phyloP scores from a whole-genome alignment of 164 flowering plant species.

The Macadamia tetraphylla region DNA sequence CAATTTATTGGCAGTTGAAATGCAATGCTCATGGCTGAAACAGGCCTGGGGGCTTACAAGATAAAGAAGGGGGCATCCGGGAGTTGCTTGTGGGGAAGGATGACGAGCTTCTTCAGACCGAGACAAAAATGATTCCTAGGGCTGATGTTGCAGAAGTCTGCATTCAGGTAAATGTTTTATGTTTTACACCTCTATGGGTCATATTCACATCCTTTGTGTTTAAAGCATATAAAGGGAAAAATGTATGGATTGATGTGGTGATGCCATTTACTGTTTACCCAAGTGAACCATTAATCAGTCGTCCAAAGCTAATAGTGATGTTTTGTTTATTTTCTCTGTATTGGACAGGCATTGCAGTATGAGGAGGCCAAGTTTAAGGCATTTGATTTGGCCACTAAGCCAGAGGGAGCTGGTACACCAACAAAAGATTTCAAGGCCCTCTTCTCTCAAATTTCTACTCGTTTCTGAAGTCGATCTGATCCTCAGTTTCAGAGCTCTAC shows the following conservation, averaged over 20 bases:
- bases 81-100: constrained; percentile 89
- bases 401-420: constrained; percentile 84
- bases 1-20: background rate
- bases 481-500: background rate
- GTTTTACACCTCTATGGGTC: background rate
- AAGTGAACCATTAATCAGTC: background rate
- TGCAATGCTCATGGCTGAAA: constrained; percentile 1
- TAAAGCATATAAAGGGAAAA: too few species aligned
- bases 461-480: constrained; percentile 39
- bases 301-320: background rate
- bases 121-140: constrained; percentile 65
- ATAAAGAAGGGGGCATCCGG: constrained; percentile 87
- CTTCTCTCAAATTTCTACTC: constrained; percentile 60
- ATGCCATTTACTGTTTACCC: too few species aligned
- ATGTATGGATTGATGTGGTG: too few species aligned
- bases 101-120: constrained; percentile 87
- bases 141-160: constrained; percentile 98
- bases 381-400: constrained; percentile 87
- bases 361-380: constrained; percentile 91
- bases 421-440: constrained; percentile 82
- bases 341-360: constrained; percentile 69
- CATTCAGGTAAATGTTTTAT: constrained; percentile 66
- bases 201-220: background rate
- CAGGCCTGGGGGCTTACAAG: constrained; percentile 97
- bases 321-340: background rate